A percentile compares a stretch with the other conserved stretches of the same genome.
phyloP scores from a whole-genome alignment of 192 early-diverging fungal genomes.

The Backusella morwellensis region DNA sequence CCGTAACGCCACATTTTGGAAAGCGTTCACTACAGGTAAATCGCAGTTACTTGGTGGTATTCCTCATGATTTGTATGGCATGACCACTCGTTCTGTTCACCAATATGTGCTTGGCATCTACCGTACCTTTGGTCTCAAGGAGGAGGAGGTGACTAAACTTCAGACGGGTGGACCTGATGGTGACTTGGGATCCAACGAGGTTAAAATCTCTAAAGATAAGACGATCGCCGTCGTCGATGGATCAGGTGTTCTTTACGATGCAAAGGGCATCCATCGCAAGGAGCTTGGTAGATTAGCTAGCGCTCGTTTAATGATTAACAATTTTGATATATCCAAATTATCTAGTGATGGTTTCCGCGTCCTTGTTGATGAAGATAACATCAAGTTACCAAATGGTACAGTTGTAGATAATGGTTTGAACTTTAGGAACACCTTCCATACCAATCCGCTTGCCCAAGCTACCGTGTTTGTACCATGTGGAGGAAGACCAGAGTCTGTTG shows the following conservation, averaged over 20 bases:
- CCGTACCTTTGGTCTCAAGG: constrained; percentile 76
- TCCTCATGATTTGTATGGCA: constrained; percentile 96
- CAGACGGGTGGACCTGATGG: constrained; percentile 99
- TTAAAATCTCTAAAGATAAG: constrained; percentile 97
- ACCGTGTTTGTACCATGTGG: constrained; percentile 98
- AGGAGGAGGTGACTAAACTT: constrained; percentile 84
- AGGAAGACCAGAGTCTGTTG: constrained; percentile 96
- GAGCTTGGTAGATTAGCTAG: constrained; percentile 85
- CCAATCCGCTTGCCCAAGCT: constrained; percentile 76
- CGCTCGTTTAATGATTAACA: constrained; percentile 81
- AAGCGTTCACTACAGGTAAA: constrained; percentile 99
- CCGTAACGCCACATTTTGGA: constrained; percentile 95
- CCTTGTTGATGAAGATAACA: constrained; percentile 89
- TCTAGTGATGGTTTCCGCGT: constrained; percentile 87
- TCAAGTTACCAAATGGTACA: constrained; percentile 85
- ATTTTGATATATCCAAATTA: constrained; percentile 86
- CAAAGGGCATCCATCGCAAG: constrained; percentile 84
- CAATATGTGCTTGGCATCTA: constrained; percentile 98
- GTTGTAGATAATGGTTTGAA: constrained; percentile 85
- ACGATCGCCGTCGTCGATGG: constrained; percentile 96
- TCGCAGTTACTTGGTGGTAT: constrained; percentile 94
- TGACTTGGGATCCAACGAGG: constrained; percentile 97
- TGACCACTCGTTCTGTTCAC: constrained; percentile 99
- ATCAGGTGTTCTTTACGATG: constrained; percentile 92
- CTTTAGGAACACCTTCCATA: constrained; percentile 98